Base-by-base conservation (phyloP, 805 yeast species). In the Starmerella riodocensis region DNA sequence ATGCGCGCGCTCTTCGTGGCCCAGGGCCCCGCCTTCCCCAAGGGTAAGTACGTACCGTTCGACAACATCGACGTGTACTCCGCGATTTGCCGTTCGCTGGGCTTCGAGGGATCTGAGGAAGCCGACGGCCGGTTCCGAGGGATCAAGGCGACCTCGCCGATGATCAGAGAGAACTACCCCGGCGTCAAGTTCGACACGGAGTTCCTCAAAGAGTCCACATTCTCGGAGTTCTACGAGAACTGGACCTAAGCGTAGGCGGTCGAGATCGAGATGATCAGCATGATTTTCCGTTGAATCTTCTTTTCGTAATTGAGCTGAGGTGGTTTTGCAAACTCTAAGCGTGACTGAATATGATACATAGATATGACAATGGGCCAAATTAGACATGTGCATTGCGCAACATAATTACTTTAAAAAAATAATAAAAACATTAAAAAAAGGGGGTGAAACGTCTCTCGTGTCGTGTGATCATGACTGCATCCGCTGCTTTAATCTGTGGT, bases 1-100 rank as follows among this genome's bases (percentile, higher is more conserved):
- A 85, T 85, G 94, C 63, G 94, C 36, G 85, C 94, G 0, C 50
- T 82, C 8, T 86, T 88, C 55, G 51, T 83, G 29, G 93, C 78
- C 0, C 57, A 67, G 1, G 97, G 97, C 0, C 95, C 95, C 0
- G 80, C 69, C 52, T 85, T 86, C 57, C 50, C 58, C 4, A 31
- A 46, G 3, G 59, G 65, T 5, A 39, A 51, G 16, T 61, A 73
- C 18, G 56, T 61, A 45, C 94, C 94, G 4, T 79, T 86, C 51
- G 60, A 66, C 9, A 88, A 84, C 55, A 63, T 70, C 12, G 81
- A 84, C 44, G 66, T 86, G 4, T 86, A 83, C 58, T 73, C 77
- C 48, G 66, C 86, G 19, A 43, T 86, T 2, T 79, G 94, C 58
- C 79, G 78, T 13, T 64, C 79, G 1, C 59, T 81, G 40, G 61